These are phyloP conservation scores for Chaetoceros tenuissimus DNA, from an alignment of 108 stramenopile species.

Conservation along the genomic window DNA sequence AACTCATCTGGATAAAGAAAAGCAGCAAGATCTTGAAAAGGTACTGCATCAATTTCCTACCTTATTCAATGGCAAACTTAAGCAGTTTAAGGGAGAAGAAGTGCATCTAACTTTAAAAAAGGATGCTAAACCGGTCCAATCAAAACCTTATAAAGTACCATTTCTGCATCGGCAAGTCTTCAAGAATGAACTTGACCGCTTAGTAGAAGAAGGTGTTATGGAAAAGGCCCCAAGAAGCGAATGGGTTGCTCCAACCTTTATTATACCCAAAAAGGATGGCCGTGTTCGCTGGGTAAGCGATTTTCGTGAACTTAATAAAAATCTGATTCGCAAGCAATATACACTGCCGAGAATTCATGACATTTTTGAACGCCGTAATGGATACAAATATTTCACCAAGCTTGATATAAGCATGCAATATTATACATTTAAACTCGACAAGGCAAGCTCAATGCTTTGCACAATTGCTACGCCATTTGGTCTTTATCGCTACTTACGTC, in stretches of 20 bases:
- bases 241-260: slow-evolving; percentile 19
- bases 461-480: slow-evolving; percentile 22
- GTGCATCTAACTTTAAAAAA: slow-evolving; percentile 15
- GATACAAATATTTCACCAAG: slow-evolving; percentile 20
- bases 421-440: slow-evolving; percentile 25
- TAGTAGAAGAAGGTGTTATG: slow-evolving; percentile 16
- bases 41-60: slow-evolving; percentile 1
- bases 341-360: slow-evolving; percentile 31
- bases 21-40: neutral
- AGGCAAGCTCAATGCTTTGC: slow-evolving; percentile 14
- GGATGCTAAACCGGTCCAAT: slow-evolving; percentile 17
- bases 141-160: slow-evolving; percentile 20
- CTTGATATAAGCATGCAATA: slow-evolving; percentile 27
- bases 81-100: slow-evolving; percentile 18
- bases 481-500: slow-evolving; percentile 10
- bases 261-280: slow-evolving; percentile 23
- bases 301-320: slow-evolving; percentile 27
- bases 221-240: neutral
- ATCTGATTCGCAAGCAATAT: slow-evolving; percentile 14
- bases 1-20: neutral
- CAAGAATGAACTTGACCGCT: slow-evolving; percentile 22
- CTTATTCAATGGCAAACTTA: slow-evolving; percentile 26
- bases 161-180: slow-evolving; percentile 13
- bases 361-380: slow-evolving; percentile 14
- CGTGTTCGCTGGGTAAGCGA: slow-evolving; percentile 27